These are phyloP conservation scores for Kokia cookei DNA, from an alignment of 441 rosid species.

Conservation along the genomic window DNA sequence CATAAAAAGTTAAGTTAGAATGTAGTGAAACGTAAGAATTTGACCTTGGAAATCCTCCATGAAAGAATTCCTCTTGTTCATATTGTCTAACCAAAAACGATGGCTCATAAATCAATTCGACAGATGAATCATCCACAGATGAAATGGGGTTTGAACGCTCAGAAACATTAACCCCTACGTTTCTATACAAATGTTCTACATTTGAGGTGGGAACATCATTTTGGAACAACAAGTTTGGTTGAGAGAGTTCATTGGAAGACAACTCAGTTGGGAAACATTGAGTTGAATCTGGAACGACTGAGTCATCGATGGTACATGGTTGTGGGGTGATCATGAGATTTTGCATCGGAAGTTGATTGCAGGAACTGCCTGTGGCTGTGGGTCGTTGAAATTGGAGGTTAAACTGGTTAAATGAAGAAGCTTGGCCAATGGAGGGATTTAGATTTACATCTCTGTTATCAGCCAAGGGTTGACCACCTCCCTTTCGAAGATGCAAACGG, in stretches of 20 bases:
- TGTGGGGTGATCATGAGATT: neutral
- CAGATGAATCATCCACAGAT: neutral
- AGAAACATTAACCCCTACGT: neutral
- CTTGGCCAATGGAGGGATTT: neutral
- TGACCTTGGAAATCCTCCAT: neutral
- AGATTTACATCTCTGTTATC: neutral
- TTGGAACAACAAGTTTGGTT: neutral
- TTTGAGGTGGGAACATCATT: neutral
- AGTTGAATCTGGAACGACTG: neutral
- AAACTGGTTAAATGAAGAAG: neutral
- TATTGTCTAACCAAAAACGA: neutral
- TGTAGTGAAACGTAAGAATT: no score
- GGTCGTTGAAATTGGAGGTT: neutral
- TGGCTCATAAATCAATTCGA: slow-evolving; percentile 4
- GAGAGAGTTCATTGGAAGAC: neutral
- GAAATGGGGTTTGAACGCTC: slow-evolving; percentile 1
- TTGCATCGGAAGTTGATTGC: neutral
- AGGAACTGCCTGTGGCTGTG: neutral
- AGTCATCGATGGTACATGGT: neutral
- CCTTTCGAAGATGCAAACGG: slow-evolving; percentile 13
- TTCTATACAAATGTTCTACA: neutral
- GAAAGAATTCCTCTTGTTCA: slow-evolving; percentile 10
- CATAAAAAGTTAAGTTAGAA: no score
- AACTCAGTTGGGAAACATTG: neutral
- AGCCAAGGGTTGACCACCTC: neutral